Base-by-base conservation (phyloP, 345 rosid species). In the Boechera retrofracta region DNA sequence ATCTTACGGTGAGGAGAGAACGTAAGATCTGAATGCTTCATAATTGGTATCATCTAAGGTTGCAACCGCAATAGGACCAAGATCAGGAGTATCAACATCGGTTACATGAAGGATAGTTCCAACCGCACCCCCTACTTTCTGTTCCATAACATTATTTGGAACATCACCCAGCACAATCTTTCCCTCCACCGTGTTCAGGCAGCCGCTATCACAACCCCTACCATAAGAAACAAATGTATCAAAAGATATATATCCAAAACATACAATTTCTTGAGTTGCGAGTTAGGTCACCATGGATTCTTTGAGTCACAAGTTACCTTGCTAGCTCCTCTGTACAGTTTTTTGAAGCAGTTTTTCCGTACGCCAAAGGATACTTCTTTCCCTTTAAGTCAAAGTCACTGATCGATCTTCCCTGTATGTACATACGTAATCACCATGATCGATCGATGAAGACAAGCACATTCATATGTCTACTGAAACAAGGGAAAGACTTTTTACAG, bases 151-250 rank as follows among this genome's bases (percentile, higher is more conserved):
- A 48, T 81, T 77, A 0, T 0, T 0, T 1, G 0, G 3, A 0
- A 0, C n/a, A n/a, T 63, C 80, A 11, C 87, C 84, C 42, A 84
- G 36, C 18, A 84, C 75, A 36, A 84, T 86, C 73, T 84, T 86
- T 29, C 80, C 86, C 21, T 82, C 44, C 29, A 81, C 83, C 33
- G 42, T 60, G 10, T 38, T 79, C 2, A 86, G 32, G 42, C 86
- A 84, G n/a, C 26, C 24, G 18, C 4, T 6, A 16, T 0, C 11
- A 51, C 88, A 85, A 2, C 11, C 7, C 72, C 87, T 87, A 75
- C 0, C 45, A 3, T 39, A 44, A 12, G 13, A 44, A 1, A 44
- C 16, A 44, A 49, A 49, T 49, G 54, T 16, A 16, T 45, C 18
- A 15, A 45, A 45, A 36, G 16, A 49, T 55, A 12, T 52, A 10